Percentiles rank a stretch among this genome's conserved stretches.
These are phyloP conservation scores for Coprinellus aureogranulatus DNA, from an alignment of 768 basidiomycete species.

Conservation along the genomic window DNA sequence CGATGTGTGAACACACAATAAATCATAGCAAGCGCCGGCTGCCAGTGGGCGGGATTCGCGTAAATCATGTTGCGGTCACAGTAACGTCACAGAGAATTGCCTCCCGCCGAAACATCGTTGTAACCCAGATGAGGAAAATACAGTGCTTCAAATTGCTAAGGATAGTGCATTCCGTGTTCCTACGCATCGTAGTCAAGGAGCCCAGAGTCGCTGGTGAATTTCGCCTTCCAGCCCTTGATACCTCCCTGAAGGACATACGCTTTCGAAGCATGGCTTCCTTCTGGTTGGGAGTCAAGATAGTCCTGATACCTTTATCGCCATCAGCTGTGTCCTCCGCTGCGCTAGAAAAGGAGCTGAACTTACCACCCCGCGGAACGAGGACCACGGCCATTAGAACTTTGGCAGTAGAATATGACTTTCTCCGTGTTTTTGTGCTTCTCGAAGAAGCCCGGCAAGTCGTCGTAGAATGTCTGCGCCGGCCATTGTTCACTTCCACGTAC, in stretches of 20 bases:
- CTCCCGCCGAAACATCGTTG: too few relatives aligned
- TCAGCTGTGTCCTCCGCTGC: too few relatives aligned
- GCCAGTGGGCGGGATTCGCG: too few relatives aligned
- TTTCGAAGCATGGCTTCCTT: constrained; percentile 25
- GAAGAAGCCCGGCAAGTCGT: constrained; percentile 40
- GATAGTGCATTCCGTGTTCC: neutral
- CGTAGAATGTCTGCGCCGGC: constrained; percentile 50
- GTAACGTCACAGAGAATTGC: too few relatives aligned
- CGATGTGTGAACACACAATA: too few relatives aligned
- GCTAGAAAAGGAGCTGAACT: constrained; percentile 7
- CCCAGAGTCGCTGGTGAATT: constrained; percentile 28
- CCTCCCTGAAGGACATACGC: constrained; percentile 45
- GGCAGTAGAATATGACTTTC: constrained; percentile 54
- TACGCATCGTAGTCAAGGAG: constrained; percentile 28
- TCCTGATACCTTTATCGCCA: constrained; percentile 63
- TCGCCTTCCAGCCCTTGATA: constrained; percentile 38
- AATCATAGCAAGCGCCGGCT: too few relatives aligned
- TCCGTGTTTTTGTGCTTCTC: constrained; percentile 36
- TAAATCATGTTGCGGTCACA: too few relatives aligned
- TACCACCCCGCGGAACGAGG: constrained; percentile 59
- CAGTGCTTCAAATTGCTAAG: neutral
- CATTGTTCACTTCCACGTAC: constrained; percentile 49
- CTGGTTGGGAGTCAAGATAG: constrained; percentile 32
- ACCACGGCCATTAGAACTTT: constrained; percentile 49
- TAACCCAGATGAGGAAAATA: too few relatives aligned